Base-by-base conservation (phyloP, 2,329 filamentous ascomycete species). In the Paecilomyces formosus region DNA sequence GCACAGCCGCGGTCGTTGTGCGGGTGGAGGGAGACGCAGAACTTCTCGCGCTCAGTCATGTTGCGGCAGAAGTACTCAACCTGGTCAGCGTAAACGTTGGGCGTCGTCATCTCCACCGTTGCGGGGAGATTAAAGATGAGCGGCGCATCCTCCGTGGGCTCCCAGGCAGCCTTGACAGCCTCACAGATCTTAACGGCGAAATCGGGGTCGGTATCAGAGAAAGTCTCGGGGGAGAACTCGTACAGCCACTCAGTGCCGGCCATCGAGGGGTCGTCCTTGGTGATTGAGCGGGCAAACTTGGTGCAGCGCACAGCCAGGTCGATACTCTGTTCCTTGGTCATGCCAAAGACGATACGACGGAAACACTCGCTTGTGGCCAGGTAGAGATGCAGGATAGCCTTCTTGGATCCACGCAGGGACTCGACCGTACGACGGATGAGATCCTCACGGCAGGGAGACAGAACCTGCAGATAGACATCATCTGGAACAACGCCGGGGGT, bases 111-210 rank as follows among this genome's bases (percentile, higher is more conserved):
- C 78, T 99, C 94, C 35, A 97, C 93, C 0, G 94, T 99, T 1
- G 94, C 93, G 0, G 94, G 93, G 55, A 99, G 82, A 78, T 97
- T 97, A 82, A 99, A 94, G 72, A 99, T 96, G 74, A 99, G 90
- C 54, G 88, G 90, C 66, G 86, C 87, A 73, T 90, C 85, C 45
- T 80, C 85, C 0, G 84, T 85, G 0, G 94, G 93, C 62, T 82
- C 92, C 94, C 94, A 99, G 0, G 92, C 94, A 5, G 82, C 88
- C 82, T 96, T 97, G 68, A 97, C 93, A 33, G 93, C 93, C 71
- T 96, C 87, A 74, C 94, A 97, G 50, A 97, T 83, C 71, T 87
- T 78, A 33, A 97, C 78, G 15, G 85, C 90, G 69, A 89, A 97
- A 49, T 95, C 92, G 12, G 90, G 87, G 58, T 87, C 84, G 1